phyloP scores from a whole-genome alignment of 2,329 filamentous ascomycete species.

The Lomentospora prolificans region DNA sequence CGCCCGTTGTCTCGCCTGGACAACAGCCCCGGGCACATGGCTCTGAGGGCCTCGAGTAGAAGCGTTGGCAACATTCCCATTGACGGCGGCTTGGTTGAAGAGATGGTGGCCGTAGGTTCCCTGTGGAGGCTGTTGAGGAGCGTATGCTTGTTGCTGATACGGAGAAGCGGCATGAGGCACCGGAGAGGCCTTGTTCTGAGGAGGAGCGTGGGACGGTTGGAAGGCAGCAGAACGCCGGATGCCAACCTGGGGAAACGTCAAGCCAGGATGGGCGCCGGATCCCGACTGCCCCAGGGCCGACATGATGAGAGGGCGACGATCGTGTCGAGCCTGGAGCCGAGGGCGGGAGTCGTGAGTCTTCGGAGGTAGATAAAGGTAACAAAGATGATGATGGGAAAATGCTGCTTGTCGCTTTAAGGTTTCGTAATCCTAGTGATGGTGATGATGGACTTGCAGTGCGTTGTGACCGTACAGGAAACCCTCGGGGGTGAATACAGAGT shows the following conservation, averaged over 20 bases:
- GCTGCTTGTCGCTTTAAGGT: constrained; percentile 8
- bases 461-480: constrained; percentile 9
- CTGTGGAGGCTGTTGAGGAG: constrained; percentile 39
- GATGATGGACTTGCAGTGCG: constrained; percentile 10
- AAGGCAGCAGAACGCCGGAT: constrained; percentile 35
- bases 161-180: constrained; percentile 44
- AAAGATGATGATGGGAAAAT: not conserved
- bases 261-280: constrained; percentile 42
- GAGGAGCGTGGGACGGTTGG: constrained; percentile 36
- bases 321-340: constrained; percentile 1
- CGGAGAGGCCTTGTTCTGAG: constrained; percentile 45
- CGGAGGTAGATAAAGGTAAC: constrained; percentile 6
- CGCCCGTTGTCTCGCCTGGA: constrained; percentile 32
- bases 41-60: constrained; percentile 32
- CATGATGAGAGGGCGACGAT: constrained; percentile 24
- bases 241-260: constrained; percentile 41
- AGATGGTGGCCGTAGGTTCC: constrained; percentile 42
- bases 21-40: constrained; percentile 38
- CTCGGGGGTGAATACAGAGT: constrained; percentile 11
- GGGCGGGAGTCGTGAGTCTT: constrained; percentile 1
- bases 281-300: constrained; percentile 39
- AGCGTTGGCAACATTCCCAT: constrained; percentile 37
- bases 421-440: constrained; percentile 10
- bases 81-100: constrained; percentile 37
- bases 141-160: constrained; percentile 44